Conservation (phyloP, 208 protist species). For the Trypanosoma lewisi region DNA sequence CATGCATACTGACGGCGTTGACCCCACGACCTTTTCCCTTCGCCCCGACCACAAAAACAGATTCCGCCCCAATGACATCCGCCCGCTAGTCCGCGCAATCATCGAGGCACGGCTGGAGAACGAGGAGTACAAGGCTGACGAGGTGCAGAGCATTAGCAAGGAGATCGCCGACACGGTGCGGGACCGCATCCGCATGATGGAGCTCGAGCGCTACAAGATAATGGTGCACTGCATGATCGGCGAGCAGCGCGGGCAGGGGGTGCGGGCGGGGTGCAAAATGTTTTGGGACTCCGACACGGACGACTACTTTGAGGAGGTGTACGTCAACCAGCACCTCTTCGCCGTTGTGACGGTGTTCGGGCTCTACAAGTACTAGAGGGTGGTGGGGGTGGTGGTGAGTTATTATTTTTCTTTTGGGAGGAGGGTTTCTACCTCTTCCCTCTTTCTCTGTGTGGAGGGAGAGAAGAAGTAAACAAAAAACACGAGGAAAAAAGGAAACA, state of each 20-base stretch:
- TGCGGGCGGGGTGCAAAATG: constrained; percentile 92
- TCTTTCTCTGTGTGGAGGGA: not conserved
- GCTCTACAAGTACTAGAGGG: constrained; percentile 88
- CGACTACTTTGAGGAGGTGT: constrained; percentile 92
- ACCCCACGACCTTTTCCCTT: constrained; percentile 84
- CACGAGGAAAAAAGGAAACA: not conserved
- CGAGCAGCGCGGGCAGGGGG: constrained; percentile 89
- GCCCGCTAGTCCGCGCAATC: constrained; percentile 72
- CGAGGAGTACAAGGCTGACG: constrained; percentile 89
- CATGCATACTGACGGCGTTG: constrained; percentile 62
- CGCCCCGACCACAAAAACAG: constrained; percentile 84
- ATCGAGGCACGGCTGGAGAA: constrained; percentile 78
- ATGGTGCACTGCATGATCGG: constrained; percentile 93
- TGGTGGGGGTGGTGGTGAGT: not conserved
- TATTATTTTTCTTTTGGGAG: constrained; percentile 7
- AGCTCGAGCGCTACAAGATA: constrained; percentile 93
- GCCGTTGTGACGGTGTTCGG: constrained; percentile 92
- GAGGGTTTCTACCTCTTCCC: constrained; percentile 2
- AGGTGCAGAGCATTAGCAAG: constrained; percentile 90
- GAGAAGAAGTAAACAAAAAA: not conserved
- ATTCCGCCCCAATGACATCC: constrained; percentile 83
- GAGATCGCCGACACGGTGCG: constrained; percentile 91
- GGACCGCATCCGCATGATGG: constrained; percentile 73
- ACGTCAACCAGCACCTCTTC: constrained; percentile 87
- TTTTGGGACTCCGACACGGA: constrained; percentile 96